Base-by-base conservation (phyloP, 1,139 yeast species). In the Hansenula sp. region DNA sequence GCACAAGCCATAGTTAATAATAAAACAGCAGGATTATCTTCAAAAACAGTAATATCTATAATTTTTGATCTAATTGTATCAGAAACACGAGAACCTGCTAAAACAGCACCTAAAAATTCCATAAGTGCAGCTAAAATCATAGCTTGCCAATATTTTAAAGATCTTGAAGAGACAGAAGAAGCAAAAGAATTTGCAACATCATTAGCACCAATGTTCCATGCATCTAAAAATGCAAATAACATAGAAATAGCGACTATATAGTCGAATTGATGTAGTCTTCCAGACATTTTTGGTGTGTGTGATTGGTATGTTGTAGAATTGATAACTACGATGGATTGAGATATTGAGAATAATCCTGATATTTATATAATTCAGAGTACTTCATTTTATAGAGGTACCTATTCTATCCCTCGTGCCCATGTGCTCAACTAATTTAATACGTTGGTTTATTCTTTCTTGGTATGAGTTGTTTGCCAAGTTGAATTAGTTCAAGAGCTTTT, bases 131-230 rank as follows among this genome's bases (percentile, higher is more conserved):
- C 87, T 38, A 82, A 62, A 29, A 79, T 50, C 83, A 80, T 79
- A 20, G 89, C 90, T 61, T 83, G 92, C 77, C 84, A 77, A 59
- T 81, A 81, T 42, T 75, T 75, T 46, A 83, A 65, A 20, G 88
- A 75, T 51, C 85, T 66, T 12, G 90, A 80, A 6, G 89, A 79
- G 19, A 82, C 79, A 3, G 86, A 77, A 2, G 89, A 79, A 1
- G 90, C 84, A 57, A 81, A 83, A 4, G 92, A 82, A 65, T 84
- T 83, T 29, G 92, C 85, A 44, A 82, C 89, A 69, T 83, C 92
- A 57, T 84, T 83, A 33, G 92, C 94, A 41, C 94, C 94, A 53
- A 82, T 83, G 59, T 81, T 81, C 74, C 80, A 83, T n/a, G 90
- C 90, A 62, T 82, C 89, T 53, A 82, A 68, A 68, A 81, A 80